Conservation (phyloP, 2,329 filamentous ascomycete species). For the Helotiales sp. region DNA sequence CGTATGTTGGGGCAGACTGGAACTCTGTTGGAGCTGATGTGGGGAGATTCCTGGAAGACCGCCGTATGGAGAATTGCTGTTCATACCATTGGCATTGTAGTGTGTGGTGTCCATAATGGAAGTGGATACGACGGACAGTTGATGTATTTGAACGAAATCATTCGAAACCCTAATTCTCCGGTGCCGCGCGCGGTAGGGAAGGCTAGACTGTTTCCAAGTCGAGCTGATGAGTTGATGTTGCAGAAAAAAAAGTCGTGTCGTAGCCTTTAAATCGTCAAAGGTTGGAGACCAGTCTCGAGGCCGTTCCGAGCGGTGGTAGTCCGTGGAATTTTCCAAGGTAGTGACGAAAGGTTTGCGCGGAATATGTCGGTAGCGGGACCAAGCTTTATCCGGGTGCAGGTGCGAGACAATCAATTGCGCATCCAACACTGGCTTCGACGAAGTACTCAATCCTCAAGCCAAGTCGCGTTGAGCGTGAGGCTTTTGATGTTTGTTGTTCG, state of each 20-base stretch:
- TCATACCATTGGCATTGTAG: constrained; percentile 34
- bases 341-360: no score
- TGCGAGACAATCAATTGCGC: neutral
- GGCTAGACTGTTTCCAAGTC: no score
- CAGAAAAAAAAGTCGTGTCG: no score
- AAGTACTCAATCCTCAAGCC: no score
- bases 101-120: constrained; percentile 31
- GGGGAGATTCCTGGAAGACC: constrained; percentile 35
- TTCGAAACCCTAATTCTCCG: constrained; percentile 14
- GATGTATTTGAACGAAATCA: constrained; percentile 4
- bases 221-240: no score
- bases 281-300: no score
- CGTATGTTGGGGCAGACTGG: constrained; percentile 50
- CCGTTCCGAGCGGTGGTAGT: no score
- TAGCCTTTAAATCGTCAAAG: no score
- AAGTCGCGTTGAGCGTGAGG: constrained; percentile 1
- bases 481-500: constrained; percentile 8
- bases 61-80: constrained; percentile 30
- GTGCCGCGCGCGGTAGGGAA: no score
- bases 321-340: no score
- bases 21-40: constrained; percentile 41
- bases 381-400: neutral
- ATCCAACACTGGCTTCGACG: neutral
- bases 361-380: no score
- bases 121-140: neutral